These are phyloP conservation scores for Colletotrichum kahawae DNA, from an alignment of 2,329 filamentous ascomycete species.

Conservation along the genomic window DNA sequence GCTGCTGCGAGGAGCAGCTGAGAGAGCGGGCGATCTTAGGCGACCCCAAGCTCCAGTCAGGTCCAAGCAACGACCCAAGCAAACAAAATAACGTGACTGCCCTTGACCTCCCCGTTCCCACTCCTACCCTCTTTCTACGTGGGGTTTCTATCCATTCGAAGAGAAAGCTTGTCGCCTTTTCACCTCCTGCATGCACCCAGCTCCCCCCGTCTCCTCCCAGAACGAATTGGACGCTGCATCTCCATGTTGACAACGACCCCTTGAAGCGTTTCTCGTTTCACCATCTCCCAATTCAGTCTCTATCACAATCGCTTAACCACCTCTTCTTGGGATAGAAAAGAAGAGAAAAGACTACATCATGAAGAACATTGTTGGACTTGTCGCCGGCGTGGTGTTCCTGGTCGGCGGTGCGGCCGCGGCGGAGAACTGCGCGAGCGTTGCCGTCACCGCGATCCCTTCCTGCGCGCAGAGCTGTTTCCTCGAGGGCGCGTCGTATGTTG, in stretches of 20 bases:
- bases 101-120: not conserved
- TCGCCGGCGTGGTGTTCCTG: not conserved
- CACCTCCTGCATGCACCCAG: constrained; percentile 2
- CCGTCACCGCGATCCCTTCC: constrained; percentile 28
- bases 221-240: constrained; percentile 10
- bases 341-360: not conserved
- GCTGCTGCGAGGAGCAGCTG: not conserved
- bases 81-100: not conserved
- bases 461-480: constrained; percentile 33
- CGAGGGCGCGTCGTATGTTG: constrained; percentile 29
- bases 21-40: not conserved
- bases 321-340: not conserved
- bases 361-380: not conserved
- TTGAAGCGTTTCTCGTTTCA: constrained; percentile 11
- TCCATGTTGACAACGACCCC: not conserved
- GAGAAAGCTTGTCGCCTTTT: not conserved
- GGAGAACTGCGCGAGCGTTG: constrained; percentile 29
- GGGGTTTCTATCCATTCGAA: not conserved
- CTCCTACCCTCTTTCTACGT: not conserved
- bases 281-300: not conserved
- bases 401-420: not conserved
- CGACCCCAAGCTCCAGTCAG: not conserved
- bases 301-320: not conserved
- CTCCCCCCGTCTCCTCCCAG: not conserved
- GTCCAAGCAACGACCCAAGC: not conserved